These are phyloP conservation scores for Apiospora saccharicola DNA, from an alignment of 2,329 filamentous ascomycete species.

Conservation along the genomic window DNA sequence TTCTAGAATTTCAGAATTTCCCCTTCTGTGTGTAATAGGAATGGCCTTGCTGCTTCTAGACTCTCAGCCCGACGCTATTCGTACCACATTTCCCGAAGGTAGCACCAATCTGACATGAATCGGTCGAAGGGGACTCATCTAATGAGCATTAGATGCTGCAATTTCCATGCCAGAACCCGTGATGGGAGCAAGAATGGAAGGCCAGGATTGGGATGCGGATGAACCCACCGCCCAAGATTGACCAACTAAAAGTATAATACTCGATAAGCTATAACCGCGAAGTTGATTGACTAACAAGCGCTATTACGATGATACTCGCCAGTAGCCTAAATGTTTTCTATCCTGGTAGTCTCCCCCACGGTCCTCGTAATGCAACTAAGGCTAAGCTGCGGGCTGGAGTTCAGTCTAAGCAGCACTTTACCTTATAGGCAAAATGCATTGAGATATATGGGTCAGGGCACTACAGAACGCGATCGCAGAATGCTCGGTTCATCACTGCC, in stretches of 20 bases:
- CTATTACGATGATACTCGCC: not conserved
- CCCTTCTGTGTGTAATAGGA: not conserved
- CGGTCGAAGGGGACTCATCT: not conserved
- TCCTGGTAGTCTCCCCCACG: not conserved
- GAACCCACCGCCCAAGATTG: constrained; percentile 3
- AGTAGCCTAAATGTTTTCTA: not conserved
- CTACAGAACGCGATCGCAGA: not conserved
- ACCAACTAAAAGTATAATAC: constrained; percentile 2
- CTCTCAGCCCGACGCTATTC: constrained; percentile 15
- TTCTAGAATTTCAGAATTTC: constrained; percentile 17
- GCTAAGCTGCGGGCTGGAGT: not conserved
- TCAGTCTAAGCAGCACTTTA: too few species aligned
- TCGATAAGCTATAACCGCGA: not conserved
- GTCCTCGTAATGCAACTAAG: not conserved
- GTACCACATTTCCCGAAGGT: not conserved
- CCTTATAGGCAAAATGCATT: not conserved
- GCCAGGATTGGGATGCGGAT: not conserved
- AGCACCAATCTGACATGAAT: not conserved
- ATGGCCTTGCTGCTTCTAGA: not conserved
- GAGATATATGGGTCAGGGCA: not conserved
- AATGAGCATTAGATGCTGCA: not conserved
- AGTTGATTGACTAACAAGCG: not conserved
- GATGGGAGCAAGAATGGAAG: not conserved
- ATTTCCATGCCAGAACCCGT: constrained; percentile 12
- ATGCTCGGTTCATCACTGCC: not conserved